These are phyloP conservation scores for Aspergillus terreus DNA, from an alignment of 2,329 filamentous ascomycete genomes.

Conservation along the genomic window DNA sequence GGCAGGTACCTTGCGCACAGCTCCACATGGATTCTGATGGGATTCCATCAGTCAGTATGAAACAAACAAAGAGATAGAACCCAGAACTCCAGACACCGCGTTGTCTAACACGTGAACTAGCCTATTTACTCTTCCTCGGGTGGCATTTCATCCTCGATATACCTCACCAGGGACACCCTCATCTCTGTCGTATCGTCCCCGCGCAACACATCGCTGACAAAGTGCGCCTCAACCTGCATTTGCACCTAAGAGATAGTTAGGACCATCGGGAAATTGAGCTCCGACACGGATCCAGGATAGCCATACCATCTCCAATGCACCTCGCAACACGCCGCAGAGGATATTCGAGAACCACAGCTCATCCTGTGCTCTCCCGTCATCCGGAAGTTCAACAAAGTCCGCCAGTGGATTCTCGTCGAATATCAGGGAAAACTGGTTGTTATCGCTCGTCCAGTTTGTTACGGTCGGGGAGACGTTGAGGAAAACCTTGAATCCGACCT, in stretches of 20 bases:
- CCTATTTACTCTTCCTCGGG: constrained; percentile 81
- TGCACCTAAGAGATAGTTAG: constrained; percentile 56
- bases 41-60: neutral
- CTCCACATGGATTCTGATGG: neutral
- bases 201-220: constrained; percentile 86
- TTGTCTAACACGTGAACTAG: constrained; percentile 1
- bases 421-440: constrained; percentile 90
- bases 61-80: neutral
- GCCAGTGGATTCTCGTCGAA: constrained; percentile 97
- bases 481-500: constrained; percentile 99
- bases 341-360: constrained; percentile 99
- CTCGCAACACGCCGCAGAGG: constrained; percentile 84
- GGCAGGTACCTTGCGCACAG: no score
- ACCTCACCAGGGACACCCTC: constrained; percentile 84
- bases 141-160: constrained; percentile 96
- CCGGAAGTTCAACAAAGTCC: constrained; percentile 95
- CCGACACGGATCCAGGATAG: neutral
- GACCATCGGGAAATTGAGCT: neutral
- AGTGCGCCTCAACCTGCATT: constrained; percentile 97
- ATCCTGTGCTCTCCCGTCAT: constrained; percentile 91
- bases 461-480: constrained; percentile 92
- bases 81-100: constrained; percentile 25
- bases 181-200: constrained; percentile 98
- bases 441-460: constrained; percentile 93
- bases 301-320: constrained; percentile 87